Evolutionary conservation across 345 rosid genomes (phyloP).

Genomic region (Aquilaria malaccensis): DNA sequence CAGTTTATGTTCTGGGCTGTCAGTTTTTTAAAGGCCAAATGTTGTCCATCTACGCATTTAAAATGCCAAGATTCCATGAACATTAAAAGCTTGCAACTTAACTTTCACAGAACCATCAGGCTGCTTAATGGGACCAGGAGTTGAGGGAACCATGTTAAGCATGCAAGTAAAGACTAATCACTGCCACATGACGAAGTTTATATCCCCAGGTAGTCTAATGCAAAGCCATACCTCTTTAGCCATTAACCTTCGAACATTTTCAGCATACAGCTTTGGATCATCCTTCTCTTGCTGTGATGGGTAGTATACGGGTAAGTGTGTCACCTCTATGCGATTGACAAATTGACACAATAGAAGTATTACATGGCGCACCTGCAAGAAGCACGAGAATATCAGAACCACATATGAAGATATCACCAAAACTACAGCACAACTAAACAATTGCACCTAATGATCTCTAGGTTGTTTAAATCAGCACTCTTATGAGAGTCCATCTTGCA

Average conservation of each 20-base stretch:
- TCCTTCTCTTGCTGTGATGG: constrained; percentile 91
- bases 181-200: too few species aligned
- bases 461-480: not conserved
- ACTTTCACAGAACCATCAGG: too few species aligned
- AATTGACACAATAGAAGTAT: constrained; percentile 84
- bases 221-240: constrained; percentile 63
- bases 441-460: not conserved
- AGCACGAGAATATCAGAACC: not conserved
- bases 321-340: constrained; percentile 78
- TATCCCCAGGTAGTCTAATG: too few species aligned
- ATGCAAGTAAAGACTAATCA: too few species aligned
- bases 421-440: not conserved
- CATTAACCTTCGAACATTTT: constrained; percentile 79
- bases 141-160: too few species aligned
- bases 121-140: too few species aligned
- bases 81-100: too few species aligned
- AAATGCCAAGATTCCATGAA: too few species aligned
- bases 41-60: too few species aligned
- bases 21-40: too few species aligned
- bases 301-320: constrained; percentile 65
- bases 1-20: too few species aligned
- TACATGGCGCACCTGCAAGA: constrained; percentile 75
- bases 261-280: constrained; percentile 82
- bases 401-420: not conserved
- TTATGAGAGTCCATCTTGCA: too few species aligned